Base-by-base conservation (phyloP, 495 filamentous ascomycete genomes). In the Tuber brumale region DNA sequence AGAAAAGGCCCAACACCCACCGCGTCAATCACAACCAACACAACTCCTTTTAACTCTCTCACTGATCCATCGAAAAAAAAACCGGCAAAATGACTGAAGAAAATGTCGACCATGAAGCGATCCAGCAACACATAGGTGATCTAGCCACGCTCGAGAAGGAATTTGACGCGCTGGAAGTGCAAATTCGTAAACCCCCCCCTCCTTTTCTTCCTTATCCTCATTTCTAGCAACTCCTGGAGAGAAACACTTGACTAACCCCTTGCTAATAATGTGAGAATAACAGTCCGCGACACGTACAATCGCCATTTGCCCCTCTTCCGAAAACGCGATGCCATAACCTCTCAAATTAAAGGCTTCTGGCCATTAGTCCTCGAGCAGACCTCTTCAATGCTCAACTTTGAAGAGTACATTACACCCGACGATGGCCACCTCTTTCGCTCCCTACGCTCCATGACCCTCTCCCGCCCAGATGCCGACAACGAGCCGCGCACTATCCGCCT, bases 311-410 rank as follows among this genome's bases (percentile, higher is more conserved):
- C 91, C 42, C 87, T 95, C 75, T 96, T 92, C 85, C 85, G 88
- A 74, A 90, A 91, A 85, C 92, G 94, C 82, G 86, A 87, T n/a
- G 86, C 88, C 81, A 83, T 92, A 74, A 87, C 92, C 75, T 84
- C 87, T 74, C 85, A 89, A 80, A 94, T 97, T 81, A 86, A 86
- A 44, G 89, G 92, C 86, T 97, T 97, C 89, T 97, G 94, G 94
- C 86, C 91, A 43, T 87, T 95, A 76, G 93, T 97, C 66, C 86
- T 97, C 81, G 91, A 95, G 83, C 91, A 93, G 84, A 90, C 93
- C 8, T 93, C 94, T 3, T 86, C 87, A 42, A 91, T 96, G 72
- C 89, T 97, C 77, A 23, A 44, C 39, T 82, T 82, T 71, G 94
- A 97, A 84, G 91, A 93, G 83, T 92, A 89, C 85, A 92, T 97